Evolutionary conservation across 805 yeast species (phyloP), one percentile per base, ranked within the genome.

Genomic region (Wickerhamiella sergipiensis): DNA sequence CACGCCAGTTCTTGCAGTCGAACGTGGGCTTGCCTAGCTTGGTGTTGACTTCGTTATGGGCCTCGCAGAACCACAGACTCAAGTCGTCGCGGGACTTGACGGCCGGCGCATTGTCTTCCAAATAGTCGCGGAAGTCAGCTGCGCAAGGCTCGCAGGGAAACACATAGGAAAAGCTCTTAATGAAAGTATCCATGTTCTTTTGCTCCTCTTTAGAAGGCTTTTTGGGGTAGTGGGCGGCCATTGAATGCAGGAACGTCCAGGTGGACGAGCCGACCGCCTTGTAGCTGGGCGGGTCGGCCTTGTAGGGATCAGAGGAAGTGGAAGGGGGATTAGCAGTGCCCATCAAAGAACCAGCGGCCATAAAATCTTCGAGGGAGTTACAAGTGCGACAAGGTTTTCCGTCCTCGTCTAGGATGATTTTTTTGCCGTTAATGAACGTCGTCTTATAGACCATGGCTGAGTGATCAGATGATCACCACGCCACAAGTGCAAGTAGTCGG

Each of bases 101-200:
- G 45, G 71, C 64, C 18, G 79, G 73, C 33, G 67, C 66, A 51
- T 67, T 68, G 49, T 65, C 69, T 8, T 62, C 61, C 24, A 86
- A 71, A 64, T 83, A 87, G 29, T 67, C 64, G 50, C 78, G 73
- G 66, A 92, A 87, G 63, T 90, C 97, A 36, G 76, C 76, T 0
- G 95, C 96, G 69, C 97, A 90, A 70, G 79, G 80, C 84, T 89
- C 82, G 66, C 98, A 90, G 2, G 98, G 98, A 62, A 90, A 92
- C 31, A 90, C 71, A 53, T 79, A 78, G 3, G 92, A 79, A 61
- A 92, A 86, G 2, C 85, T 68, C 3, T 68, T 68, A 48, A 92
- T 63, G 57, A 92, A 89, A 47, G 77, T 75, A 46, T 67, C 70
- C 80, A 90, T 77, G 54, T 87, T 95, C 4, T 64, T 57, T 66